These are phyloP conservation scores for Colletotrichum navitas DNA, from an alignment of 2,329 filamentous ascomycete species.

Conservation along the genomic window DNA sequence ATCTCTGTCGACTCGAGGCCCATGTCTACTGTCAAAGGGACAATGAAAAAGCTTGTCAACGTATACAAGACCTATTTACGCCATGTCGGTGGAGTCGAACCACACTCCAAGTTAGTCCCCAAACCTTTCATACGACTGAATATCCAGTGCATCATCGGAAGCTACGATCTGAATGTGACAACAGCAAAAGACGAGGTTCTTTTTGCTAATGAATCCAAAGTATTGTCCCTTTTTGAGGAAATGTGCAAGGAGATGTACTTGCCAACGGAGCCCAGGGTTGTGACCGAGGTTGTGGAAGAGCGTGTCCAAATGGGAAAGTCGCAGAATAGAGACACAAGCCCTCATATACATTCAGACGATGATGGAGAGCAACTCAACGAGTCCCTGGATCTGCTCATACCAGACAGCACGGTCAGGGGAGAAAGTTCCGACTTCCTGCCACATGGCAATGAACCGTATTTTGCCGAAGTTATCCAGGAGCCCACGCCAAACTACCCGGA, in stretches of 20 bases:
- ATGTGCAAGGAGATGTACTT: constrained; percentile 59
- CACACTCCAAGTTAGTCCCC: constrained; percentile 50
- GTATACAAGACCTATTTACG: constrained; percentile 65
- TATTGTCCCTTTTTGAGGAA: constrained; percentile 61
- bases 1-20: constrained; percentile 78
- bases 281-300: background rate
- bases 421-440: background rate
- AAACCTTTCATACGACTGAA: constrained; percentile 74
- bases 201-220: constrained; percentile 67
- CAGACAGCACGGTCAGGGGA: background rate
- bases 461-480: background rate
- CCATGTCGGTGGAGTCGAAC: constrained; percentile 45
- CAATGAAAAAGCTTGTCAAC: constrained; percentile 69
- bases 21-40: constrained; percentile 66
- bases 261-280: background rate
- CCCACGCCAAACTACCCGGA: background rate
- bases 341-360: background rate
- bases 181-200: constrained; percentile 79
- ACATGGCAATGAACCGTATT: background rate
- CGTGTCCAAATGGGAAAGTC: background rate
- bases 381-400: background rate
- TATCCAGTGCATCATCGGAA: constrained; percentile 70
- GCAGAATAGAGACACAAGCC: background rate
- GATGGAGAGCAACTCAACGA: background rate
- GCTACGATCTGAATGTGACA: constrained; percentile 80